These are phyloP conservation scores for Omphalea diandra DNA, from an alignment of 441 rosid genomes.

Conservation along the genomic window DNA sequence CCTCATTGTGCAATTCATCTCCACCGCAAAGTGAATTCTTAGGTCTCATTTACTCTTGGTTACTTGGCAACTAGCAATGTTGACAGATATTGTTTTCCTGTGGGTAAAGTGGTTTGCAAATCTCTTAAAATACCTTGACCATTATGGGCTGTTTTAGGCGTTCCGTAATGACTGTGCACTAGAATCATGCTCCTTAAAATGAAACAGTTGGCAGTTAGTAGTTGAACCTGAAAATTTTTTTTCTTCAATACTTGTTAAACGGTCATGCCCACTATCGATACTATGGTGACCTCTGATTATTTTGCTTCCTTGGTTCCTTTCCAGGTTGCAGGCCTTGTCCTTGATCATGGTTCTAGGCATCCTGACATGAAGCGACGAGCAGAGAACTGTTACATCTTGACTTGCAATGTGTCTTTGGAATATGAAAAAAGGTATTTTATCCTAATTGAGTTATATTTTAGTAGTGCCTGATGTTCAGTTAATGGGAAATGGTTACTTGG, in stretches of 20 bases:
- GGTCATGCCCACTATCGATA: neutral
- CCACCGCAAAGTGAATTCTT: no score
- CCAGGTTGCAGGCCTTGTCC: slow-evolving; percentile 95
- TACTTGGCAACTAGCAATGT: neutral
- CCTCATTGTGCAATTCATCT: no score
- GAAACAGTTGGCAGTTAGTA: neutral
- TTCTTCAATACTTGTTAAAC: neutral
- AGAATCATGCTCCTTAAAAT: neutral
- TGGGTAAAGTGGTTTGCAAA: neutral
- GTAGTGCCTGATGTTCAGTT: neutral
- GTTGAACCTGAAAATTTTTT: neutral
- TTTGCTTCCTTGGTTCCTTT: slow-evolving; percentile 4
- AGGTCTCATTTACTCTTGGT: neutral
- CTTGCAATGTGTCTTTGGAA: slow-evolving; percentile 95
- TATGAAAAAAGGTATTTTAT: slow-evolving; percentile 81
- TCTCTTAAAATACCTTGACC: neutral
- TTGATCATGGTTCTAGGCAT: slow-evolving; percentile 98
- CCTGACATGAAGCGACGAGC: slow-evolving; percentile 99
- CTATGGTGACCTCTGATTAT: neutral
- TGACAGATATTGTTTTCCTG: neutral
- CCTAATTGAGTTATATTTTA: neutral
- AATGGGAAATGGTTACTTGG: neutral
- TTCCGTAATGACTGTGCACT: neutral
- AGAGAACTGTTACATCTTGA: slow-evolving; percentile 87
- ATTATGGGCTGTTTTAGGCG: neutral